Evolutionary conservation across 352 stramenopile genomes (phyloP).

Genomic region (Pythium dissimile): DNA sequence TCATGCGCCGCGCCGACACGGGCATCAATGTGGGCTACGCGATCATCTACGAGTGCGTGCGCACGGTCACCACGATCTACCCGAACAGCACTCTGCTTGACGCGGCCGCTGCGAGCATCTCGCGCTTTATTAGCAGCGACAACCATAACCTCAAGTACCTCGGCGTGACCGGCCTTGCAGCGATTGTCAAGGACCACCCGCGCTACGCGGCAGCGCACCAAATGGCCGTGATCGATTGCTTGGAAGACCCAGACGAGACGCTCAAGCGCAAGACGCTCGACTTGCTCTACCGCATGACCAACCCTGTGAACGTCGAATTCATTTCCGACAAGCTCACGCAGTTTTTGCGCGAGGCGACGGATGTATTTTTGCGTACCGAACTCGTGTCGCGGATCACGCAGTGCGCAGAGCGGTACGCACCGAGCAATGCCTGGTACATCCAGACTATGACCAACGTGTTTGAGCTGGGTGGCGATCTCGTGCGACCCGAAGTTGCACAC

Average conservation of each 20-base stretch:
- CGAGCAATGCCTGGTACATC: conserved; percentile 99
- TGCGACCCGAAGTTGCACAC: conserved; percentile 95
- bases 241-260: conserved; percentile 99
- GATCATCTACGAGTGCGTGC: conserved; percentile 99
- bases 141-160: conserved; percentile 99
- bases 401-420: conserved; percentile 96
- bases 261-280: conserved; percentile 99
- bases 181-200: conserved; percentile 97
- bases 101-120: conserved; percentile 90
- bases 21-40: conserved; percentile 99
- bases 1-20: conserved; percentile 98
- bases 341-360: conserved; percentile 93
- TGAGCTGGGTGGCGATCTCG: conserved; percentile 95
- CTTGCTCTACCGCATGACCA: conserved; percentile 97
- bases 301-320: conserved; percentile 99
- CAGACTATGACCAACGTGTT: conserved; percentile 97
- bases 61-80: conserved; percentile 99
- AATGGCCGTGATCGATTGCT: conserved; percentile 99
- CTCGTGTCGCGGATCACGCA: conserved; percentile 97
- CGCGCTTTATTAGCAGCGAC: conserved; percentile 93
- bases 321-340: conserved; percentile 98
- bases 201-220: conserved; percentile 98
- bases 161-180: conserved; percentile 97
- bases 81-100: conserved; percentile 98
- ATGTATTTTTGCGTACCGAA: conserved; percentile 97